Percentiles rank a stretch among this genome's conserved stretches.
phyloP scores from a whole-genome alignment of 495 filamentous ascomycete species.

The Aspergillus conjunctus region DNA sequence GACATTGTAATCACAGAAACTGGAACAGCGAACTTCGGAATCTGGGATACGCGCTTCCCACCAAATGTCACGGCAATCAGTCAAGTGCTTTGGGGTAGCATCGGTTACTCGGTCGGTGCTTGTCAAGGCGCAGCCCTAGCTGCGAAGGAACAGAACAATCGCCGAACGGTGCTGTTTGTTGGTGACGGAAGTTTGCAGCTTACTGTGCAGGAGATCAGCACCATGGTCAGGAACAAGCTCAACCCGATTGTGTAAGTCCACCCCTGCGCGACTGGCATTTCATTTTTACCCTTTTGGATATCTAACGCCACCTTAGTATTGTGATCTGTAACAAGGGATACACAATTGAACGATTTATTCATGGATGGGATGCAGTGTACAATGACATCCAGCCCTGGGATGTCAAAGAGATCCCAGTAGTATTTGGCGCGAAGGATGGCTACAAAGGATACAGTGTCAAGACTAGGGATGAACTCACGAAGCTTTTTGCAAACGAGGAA shows the following conservation, averaged over 20 bases:
- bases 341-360: conserved; percentile 59
- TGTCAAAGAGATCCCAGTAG: conserved; percentile 63
- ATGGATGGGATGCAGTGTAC: conserved; percentile 70
- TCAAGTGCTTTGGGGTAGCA: conserved; percentile 88
- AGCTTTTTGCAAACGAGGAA: conserved; percentile 64
- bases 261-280: neutral
- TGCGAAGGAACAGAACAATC: conserved; percentile 59
- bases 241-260: conserved; percentile 72
- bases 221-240: conserved; percentile 76
- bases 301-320: conserved; percentile 47
- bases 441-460: conserved; percentile 68
- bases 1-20: conserved; percentile 89
- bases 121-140: conserved; percentile 76
- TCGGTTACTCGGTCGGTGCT: conserved; percentile 79
- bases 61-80: conserved; percentile 71
- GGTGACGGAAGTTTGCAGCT: conserved; percentile 88
- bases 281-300: conserved; percentile 13
- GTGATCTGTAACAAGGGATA: conserved; percentile 60
- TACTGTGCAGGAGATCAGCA: conserved; percentile 82
- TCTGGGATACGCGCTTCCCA: conserved; percentile 86
- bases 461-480: conserved; percentile 68
- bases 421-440: conserved; percentile 66
- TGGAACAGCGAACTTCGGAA: conserved; percentile 87
- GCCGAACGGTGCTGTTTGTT: conserved; percentile 78
- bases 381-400: conserved; percentile 81